Base-by-base conservation (phyloP, 2,329 filamentous ascomycete species). In the Fusarium mundagurra region DNA sequence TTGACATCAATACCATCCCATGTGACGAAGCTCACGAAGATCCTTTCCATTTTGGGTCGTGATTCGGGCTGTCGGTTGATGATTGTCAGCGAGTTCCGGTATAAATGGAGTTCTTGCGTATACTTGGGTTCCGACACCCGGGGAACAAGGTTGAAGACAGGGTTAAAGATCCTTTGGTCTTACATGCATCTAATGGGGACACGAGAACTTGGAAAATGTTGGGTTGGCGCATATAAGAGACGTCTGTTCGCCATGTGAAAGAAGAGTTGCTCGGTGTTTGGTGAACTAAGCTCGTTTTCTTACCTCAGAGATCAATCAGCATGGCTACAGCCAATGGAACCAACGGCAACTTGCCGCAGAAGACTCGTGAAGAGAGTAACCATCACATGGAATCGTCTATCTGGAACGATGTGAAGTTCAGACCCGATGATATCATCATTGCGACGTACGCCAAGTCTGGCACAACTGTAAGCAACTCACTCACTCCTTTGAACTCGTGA, bases 331-430 rank as follows among this genome's bases (percentile, higher is more conserved):
- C 64, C 0, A 68, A 67, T 14, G 39, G 39, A 7, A 12, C 51
- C 6, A 27, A 36, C 5, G 59, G 45, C 27, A 69, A 64, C 3
- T 24, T 58, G 45, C 67, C 67, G 18, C 29, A 51, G 10, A 69
- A 69, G 58, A 69, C 65, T 11, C 58, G 50, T 4, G 67, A 69
- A n/a, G 58, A 69, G 16, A 57, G 20, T 14, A 69, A 69, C 24
- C 33, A 69, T 39, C 65, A 69, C 4, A 69, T 69, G 65, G 65
- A 69, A 11, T 69, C 67, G 5, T 58, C 34, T 5, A 50, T 69
- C 8, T 69, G 65, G 67, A 69, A 69, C 4, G 44, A 53, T 4
- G 29, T 69, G 1, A 69, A 58, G 29, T 39, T 69, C 18, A 64
- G 67, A 22, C 44, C 65, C 2, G 65, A 69, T 31, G 65, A 69